Percentiles rank a stretch among this genome's conserved stretches.
These are phyloP conservation scores for Pythium folliculosum DNA, from an alignment of 352 stramenopile species.

Conservation along the genomic window DNA sequence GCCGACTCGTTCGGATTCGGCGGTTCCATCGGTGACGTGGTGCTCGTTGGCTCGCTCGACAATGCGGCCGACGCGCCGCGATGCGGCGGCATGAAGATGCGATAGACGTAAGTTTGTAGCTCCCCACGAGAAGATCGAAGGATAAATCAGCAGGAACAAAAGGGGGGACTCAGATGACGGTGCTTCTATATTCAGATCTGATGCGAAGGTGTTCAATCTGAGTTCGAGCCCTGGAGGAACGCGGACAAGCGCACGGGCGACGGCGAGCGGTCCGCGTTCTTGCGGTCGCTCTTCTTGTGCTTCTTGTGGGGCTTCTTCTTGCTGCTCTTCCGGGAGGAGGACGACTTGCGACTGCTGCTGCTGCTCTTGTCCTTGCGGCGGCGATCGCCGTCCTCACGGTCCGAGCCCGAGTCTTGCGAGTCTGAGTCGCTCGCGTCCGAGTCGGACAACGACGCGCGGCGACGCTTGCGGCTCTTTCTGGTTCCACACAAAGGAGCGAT, in stretches of 20 bases:
- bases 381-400: slow-evolving; percentile 26
- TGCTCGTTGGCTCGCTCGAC: not conserved
- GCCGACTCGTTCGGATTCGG: not conserved
- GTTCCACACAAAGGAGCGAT: not conserved
- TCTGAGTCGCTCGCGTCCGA: slow-evolving; percentile 41
- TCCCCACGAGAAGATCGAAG: not conserved
- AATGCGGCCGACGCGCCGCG: not conserved
- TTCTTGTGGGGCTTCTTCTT: slow-evolving; percentile 52
- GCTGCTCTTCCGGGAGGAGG: slow-evolving; percentile 10
- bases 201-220: slow-evolving; percentile 25
- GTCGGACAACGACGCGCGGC: slow-evolving; percentile 48
- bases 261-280: slow-evolving; percentile 43
- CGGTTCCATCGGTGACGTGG: not conserved
- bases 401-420: slow-evolving; percentile 17
- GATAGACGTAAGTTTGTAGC: not conserved
- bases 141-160: not conserved
- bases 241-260: slow-evolving; percentile 86
- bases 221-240: slow-evolving; percentile 85
- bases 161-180: no score
- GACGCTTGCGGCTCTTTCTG: slow-evolving; percentile 55
- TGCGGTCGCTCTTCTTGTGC: slow-evolving; percentile 53
- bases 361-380: slow-evolving; percentile 31
- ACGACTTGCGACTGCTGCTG: slow-evolving; percentile 35
- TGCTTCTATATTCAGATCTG: slow-evolving; percentile 19
- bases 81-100: not conserved